Evolutionary conservation across 2,329 filamentous ascomycete genomes (phyloP).

Genomic region (Diaporthe vexans): DNA sequence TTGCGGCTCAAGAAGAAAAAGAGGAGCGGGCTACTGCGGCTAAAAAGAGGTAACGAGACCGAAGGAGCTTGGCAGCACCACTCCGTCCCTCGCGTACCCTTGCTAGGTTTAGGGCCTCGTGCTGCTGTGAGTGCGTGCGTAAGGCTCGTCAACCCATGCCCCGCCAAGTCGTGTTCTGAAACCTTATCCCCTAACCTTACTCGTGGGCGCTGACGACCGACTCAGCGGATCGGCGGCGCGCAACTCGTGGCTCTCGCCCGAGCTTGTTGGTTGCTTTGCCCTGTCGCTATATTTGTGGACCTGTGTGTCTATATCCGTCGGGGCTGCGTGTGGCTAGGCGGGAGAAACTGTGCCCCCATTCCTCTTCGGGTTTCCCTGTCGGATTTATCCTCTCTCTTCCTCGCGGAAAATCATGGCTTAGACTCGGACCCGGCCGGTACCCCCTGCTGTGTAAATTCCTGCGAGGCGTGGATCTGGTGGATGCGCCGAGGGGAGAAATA

Average conservation of each 20-base stretch:
- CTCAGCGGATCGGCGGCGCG: slow-evolving; percentile 25
- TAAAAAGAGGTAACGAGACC: slow-evolving; percentile 29
- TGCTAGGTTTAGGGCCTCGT: background rate
- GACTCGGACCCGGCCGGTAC: background rate
- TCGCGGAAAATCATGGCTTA: slow-evolving; percentile 3
- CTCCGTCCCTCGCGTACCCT: background rate
- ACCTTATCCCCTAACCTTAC: slow-evolving; percentile 31
- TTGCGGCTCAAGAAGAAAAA: slow-evolving; percentile 26
- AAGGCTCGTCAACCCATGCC: slow-evolving; percentile 26
- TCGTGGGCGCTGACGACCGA: slow-evolving; percentile 31
- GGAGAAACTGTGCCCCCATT: background rate
- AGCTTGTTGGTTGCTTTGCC: background rate
- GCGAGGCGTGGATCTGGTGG: slow-evolving; percentile 2
- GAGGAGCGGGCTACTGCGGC: background rate
- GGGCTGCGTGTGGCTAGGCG: slow-evolving; percentile 5
- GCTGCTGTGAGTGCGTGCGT: background rate
- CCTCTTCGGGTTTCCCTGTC: background rate
- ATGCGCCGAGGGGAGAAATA: background rate
- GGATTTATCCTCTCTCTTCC: background rate
- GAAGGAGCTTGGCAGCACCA: background rate
- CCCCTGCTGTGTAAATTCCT: background rate
- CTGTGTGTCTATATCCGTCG: slow-evolving; percentile 23
- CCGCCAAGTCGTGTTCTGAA: slow-evolving; percentile 30
- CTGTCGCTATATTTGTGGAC: slow-evolving; percentile 21
- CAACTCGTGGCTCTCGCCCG: background rate